Evolutionary conservation across 1,284 basidiomycete genomes (phyloP).

Genomic region (Albatrellus sp.): DNA sequence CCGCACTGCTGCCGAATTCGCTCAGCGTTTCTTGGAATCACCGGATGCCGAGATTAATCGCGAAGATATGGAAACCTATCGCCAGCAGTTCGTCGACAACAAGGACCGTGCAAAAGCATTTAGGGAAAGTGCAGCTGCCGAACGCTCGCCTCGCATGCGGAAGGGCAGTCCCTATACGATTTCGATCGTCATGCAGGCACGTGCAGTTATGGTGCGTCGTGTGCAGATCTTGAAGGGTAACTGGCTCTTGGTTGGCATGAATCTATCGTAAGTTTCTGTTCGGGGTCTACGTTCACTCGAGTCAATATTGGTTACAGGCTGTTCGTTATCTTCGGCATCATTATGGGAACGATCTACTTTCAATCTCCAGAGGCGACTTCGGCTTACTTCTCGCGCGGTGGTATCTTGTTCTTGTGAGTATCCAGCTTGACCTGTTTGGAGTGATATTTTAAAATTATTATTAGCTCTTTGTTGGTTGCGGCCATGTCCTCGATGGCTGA

Average conservation of each 20-base stretch:
- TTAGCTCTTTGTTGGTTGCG: constrained; percentile 38
- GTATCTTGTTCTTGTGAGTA: constrained; percentile 57
- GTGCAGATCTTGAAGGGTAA: constrained; percentile 58
- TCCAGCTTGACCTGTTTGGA: neutral
- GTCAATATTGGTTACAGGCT: neutral
- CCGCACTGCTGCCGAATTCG: constrained; percentile 36
- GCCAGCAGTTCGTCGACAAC: constrained; percentile 21
- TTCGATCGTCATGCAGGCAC: constrained; percentile 38
- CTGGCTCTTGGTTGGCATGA: constrained; percentile 25
- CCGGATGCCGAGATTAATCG: constrained; percentile 25
- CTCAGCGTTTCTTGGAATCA: constrained; percentile 31
- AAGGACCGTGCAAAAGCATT: constrained; percentile 21
- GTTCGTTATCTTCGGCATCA: constrained; percentile 21
- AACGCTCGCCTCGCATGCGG: constrained; percentile 25
- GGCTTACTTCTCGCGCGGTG: constrained; percentile 73
- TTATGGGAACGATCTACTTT: constrained; percentile 71
- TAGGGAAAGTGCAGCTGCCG: constrained; percentile 34
- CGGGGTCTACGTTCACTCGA: neutral
- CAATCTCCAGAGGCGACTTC: constrained; percentile 47
- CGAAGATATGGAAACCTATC: constrained; percentile 32
- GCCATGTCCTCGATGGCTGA: constrained; percentile 54
- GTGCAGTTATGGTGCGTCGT: constrained; percentile 50
- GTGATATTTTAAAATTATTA: neutral
- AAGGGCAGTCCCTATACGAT: constrained; percentile 20
- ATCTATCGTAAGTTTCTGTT: constrained; percentile 12